Base-by-base conservation (phyloP, 345 rosid species). In the Conringia planisiliqua region DNA sequence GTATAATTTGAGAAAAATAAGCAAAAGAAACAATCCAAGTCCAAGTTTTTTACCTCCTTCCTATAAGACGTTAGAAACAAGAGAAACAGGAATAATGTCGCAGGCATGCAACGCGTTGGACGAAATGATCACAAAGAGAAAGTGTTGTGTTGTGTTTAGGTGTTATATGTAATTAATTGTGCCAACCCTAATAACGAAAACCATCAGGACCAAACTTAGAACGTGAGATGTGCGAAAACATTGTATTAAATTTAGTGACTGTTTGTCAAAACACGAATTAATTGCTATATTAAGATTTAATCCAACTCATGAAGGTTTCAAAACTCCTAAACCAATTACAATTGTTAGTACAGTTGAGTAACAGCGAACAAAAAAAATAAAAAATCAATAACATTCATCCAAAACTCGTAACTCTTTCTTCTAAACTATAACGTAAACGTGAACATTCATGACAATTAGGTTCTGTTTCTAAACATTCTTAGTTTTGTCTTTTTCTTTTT, bases 31-130 rank as follows among this genome's bases (percentile, higher is more conserved):
- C 32, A 16, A 51, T 4, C 54, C 24, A 52, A 54, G 55, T 62
- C 22, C 8, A 33, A 35, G 42, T 5, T 17, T 17, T 55, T 58
- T 8, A 57, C 40, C 61, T 43, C 6, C 33, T 27, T 50, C 30
- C n/a, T 14, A 27, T 7, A 27, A 13, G 58, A 44, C 18, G 47
- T 33, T 5, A 42, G 5, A 48, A 36, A 46, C 42, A 10, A 66
- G 12, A 10, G 30, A 44, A 57, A 38, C 66, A 42, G 0, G 1
- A 9, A 55, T 10, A 42, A 40, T 78, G 3, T 77, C 46, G 51
- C 81, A 87, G 20, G 91, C 80, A 52, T 81, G 78, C 68, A 40
- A 22, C 27, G n/a, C 84, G 75, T 83, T 87, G 26, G 83, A 89
- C 50, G 22, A 35, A 64, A 83, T 82, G 89, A 81, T n/a, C n/a